Conservation (phyloP, 176 grass and related monocot species). For the Oryza brachyantha region DNA sequence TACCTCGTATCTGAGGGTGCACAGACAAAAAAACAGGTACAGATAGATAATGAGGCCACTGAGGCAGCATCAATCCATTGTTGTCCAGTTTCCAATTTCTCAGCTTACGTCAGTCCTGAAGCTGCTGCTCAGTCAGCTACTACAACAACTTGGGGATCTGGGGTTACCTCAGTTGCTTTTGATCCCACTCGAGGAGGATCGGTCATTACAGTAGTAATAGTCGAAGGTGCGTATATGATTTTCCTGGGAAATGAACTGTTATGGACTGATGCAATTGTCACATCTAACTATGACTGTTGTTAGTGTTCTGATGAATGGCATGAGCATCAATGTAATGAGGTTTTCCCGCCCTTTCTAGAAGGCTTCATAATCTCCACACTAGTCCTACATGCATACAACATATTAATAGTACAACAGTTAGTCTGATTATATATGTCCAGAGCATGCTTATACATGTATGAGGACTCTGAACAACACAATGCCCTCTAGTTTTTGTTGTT, state of each 20-base stretch:
- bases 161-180: constrained; percentile 98
- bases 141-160: constrained; percentile 96
- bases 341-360: constrained; percentile 7
- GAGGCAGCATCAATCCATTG: constrained; percentile 95
- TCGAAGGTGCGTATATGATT: constrained; percentile 72
- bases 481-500: not conserved
- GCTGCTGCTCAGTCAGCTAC: constrained; percentile 94
- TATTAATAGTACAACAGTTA: not conserved
- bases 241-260: constrained; percentile 11
- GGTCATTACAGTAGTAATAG: constrained; percentile 92
- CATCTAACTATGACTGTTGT: constrained; percentile 4
- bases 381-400: not conserved
- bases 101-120: constrained; percentile 97
- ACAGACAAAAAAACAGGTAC: constrained; percentile 62
- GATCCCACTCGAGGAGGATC: constrained; percentile 89
- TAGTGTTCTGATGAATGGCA: constrained; percentile 1
- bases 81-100: constrained; percentile 98
- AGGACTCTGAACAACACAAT: not conserved
- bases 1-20: constrained; percentile 73
- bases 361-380: not conserved
- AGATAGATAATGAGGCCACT: constrained; percentile 53
- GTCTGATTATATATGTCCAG: not conserved
- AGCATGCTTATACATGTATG: not conserved
- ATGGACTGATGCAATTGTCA: not conserved
- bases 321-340: not conserved